A percentile compares a stretch with the other conserved stretches of the same genome.
Conservation (phyloP, 352 stramenopile species). For the Phytopythium cucurbitacearum region DNA sequence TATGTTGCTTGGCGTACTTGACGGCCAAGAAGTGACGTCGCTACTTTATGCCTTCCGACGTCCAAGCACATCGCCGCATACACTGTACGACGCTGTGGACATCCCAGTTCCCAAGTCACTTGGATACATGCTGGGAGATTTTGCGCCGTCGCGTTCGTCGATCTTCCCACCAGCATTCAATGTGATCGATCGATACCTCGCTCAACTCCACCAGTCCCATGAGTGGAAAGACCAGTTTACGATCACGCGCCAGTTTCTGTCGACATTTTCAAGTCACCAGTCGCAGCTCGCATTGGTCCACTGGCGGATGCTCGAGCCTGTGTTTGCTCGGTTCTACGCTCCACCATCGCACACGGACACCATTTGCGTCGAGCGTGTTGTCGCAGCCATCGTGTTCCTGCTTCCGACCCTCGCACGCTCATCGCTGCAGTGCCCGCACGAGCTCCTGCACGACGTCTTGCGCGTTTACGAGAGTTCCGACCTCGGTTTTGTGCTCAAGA, state of each 20-base stretch:
- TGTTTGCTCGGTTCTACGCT: slow-evolving; percentile 54
- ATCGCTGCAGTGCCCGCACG: slow-evolving; percentile 7
- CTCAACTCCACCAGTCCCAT: slow-evolving; percentile 22
- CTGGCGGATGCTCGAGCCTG: slow-evolving; percentile 46
- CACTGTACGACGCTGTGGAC: too few relatives aligned
- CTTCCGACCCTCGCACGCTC: slow-evolving; percentile 28
- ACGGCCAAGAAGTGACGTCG: slow-evolving; percentile 25
- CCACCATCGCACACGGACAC: slow-evolving; percentile 29
- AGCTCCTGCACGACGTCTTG: slow-evolving; percentile 40
- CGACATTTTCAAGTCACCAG: slow-evolving; percentile 11
- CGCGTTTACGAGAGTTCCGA: slow-evolving; percentile 55
- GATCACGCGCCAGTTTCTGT: slow-evolving; percentile 22
- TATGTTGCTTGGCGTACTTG: slow-evolving; percentile 18
- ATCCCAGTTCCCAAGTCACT: too few relatives aligned
- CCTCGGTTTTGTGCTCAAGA: slow-evolving; percentile 27
- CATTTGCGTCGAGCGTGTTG: slow-evolving; percentile 37
- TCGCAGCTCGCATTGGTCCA: slow-evolving; percentile 28
- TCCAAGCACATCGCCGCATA: not conserved
- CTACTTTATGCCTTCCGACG: slow-evolving; percentile 1
- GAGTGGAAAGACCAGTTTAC: slow-evolving; percentile 47
- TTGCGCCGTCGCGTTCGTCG: slow-evolving; percentile 16
- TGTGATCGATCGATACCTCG: slow-evolving; percentile 45
- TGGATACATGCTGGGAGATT: slow-evolving; percentile 3
- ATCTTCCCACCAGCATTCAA: slow-evolving; percentile 45
- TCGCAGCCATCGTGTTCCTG: slow-evolving; percentile 55